These are phyloP conservation scores for Kernera saxatilis DNA, from an alignment of 345 rosid genomes.

Conservation along the genomic window DNA sequence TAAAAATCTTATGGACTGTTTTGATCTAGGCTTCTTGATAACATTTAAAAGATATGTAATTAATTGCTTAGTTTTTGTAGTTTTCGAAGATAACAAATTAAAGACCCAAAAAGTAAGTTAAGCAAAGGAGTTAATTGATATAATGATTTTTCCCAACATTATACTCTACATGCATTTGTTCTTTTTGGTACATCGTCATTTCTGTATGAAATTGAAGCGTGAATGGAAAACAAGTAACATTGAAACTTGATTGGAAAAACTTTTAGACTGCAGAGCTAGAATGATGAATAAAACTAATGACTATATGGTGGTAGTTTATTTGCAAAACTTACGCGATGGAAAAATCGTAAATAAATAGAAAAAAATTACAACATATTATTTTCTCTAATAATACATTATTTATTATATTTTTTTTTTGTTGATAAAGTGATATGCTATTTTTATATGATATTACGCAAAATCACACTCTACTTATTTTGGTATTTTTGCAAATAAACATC, in stretches of 20 bases:
- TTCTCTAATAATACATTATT: too few relatives aligned
- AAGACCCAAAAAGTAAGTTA: not conserved
- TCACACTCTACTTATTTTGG: not conserved
- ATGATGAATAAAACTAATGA: too few relatives aligned
- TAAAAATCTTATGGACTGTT: too few relatives aligned
- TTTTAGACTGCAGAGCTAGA: not conserved
- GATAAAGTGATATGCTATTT: not conserved
- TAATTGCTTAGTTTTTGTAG: slow-evolving; percentile 1
- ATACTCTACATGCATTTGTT: too few relatives aligned
- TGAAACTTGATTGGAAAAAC: not conserved
- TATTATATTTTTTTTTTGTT: too few relatives aligned
- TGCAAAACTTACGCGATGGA: not conserved
- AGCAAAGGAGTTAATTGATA: not conserved
- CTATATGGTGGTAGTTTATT: too few relatives aligned
- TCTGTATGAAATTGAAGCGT: too few relatives aligned
- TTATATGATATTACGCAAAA: not conserved
- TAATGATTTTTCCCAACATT: not conserved
- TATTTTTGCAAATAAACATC: not conserved
- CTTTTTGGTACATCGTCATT: not conserved
- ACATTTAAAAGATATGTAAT: not conserved
- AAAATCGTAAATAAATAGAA: too few relatives aligned
- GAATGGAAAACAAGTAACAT: too few relatives aligned
- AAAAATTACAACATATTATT: too few relatives aligned
- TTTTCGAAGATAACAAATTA: not conserved
- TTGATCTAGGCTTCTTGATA: not conserved